Conservation (phyloP, 768 basidiomycete genomes). For the Neoboletus magnificus region DNA sequence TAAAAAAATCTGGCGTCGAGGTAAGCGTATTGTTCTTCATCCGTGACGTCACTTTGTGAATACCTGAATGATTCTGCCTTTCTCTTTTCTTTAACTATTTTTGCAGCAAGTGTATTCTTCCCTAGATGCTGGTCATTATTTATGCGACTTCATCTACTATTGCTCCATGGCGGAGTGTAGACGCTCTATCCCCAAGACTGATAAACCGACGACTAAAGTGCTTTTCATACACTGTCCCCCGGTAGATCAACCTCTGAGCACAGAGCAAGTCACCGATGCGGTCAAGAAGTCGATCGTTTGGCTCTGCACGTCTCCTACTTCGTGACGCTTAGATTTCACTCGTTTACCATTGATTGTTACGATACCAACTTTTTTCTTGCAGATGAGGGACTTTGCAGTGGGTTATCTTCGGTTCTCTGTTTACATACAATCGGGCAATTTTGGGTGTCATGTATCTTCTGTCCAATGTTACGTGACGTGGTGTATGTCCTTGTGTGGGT, state of each 20-base stretch:
- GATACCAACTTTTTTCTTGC: conserved; percentile 17
- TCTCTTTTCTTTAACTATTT: not conserved
- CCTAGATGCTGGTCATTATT: conserved; percentile 72
- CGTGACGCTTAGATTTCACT: conserved; percentile 7
- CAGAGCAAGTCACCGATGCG: conserved; percentile 65
- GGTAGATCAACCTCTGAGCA: conserved; percentile 57
- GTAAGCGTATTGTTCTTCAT: conserved; percentile 20
- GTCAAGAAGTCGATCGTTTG: conserved; percentile 60
- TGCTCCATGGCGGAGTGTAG: conserved; percentile 70
- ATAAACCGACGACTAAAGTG: conserved; percentile 41
- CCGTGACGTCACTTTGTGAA: not conserved
- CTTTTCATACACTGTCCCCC: conserved; percentile 74
- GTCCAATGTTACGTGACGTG: not conserved
- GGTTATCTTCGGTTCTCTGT: not conserved
- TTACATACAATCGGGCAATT: not conserved
- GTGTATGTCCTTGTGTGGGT: not conserved
- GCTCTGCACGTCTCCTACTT: conserved; percentile 38
- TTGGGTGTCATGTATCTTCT: conserved; percentile 1
- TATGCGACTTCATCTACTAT: conserved; percentile 77
- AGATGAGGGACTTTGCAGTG: conserved; percentile 26
- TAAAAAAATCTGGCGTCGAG: conserved; percentile 31
- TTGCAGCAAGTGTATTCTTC: conserved; percentile 65
- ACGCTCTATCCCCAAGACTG: conserved; percentile 35
- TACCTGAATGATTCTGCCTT: conserved; percentile 1
- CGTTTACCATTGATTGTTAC: not conserved